A percentile compares a stretch with the other conserved stretches of the same genome.
Conservation (phyloP, 139 green algal species). For the Closterium sp. region DNA sequence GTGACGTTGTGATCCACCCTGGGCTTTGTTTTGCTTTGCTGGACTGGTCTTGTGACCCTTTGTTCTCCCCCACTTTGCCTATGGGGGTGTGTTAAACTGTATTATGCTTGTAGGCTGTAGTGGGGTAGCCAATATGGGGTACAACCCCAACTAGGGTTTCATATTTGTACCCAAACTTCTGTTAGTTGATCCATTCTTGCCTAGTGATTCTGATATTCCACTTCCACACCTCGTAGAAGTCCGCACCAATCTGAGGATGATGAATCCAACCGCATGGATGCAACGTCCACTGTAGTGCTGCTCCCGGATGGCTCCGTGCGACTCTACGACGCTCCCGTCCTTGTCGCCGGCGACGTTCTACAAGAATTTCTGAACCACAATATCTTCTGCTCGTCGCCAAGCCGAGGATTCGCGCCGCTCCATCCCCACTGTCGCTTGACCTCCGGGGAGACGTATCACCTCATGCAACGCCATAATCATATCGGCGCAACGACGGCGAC, state of each 20-base stretch:
- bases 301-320: neutral
- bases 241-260: neutral
- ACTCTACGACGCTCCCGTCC: neutral
- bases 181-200: no score
- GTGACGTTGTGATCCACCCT: no score
- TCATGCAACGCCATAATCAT: neutral
- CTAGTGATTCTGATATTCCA: no score
- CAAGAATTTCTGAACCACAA: neutral
- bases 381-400: neutral
- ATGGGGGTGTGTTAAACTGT: no score
- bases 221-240: neutral
- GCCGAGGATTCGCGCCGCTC: neutral
- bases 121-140: no score
- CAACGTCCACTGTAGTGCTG: neutral
- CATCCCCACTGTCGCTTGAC: neutral
- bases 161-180: no score
- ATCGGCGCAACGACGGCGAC: neutral
- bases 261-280: neutral
- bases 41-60: no score
- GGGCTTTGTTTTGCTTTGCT: no score
- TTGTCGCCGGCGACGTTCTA: neutral
- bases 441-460: neutral
- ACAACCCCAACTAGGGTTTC: no score
- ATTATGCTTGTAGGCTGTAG: no score
- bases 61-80: no score